Evolutionary conservation across 495 filamentous ascomycete genomes (phyloP).

Genomic region (Neurospora tetraspora): DNA sequence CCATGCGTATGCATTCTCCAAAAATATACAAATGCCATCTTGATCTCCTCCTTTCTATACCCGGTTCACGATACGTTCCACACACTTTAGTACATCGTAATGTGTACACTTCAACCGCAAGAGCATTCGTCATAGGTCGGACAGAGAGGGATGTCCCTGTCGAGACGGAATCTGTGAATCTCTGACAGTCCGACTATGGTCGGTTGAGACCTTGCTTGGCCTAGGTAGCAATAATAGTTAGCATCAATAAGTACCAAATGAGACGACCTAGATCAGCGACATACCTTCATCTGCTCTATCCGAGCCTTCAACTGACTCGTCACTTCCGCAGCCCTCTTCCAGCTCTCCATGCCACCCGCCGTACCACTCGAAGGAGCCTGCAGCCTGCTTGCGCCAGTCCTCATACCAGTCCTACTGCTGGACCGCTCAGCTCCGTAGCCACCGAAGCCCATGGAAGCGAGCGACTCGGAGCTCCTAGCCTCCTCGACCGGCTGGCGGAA

Average conservation of each 20-base stretch:
- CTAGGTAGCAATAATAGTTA: conserved; percentile 6
- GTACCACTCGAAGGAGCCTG: conserved; percentile 3
- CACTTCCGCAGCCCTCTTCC: conserved; percentile 97
- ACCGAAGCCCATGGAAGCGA: conserved; percentile 15
- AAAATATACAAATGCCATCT: neutral
- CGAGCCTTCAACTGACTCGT: conserved; percentile 93
- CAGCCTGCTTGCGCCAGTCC: conserved; percentile 30
- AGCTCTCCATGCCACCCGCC: conserved; percentile 63
- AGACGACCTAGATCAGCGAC: neutral
- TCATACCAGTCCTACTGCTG: conserved; percentile 31
- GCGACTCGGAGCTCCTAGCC: neutral
- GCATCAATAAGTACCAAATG: neutral
- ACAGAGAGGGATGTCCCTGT: neutral
- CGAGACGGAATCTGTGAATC: neutral
- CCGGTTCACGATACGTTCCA: neutral
- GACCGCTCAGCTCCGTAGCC: conserved; percentile 20
- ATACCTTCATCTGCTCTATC: conserved; percentile 71
- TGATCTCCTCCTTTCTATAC: neutral
- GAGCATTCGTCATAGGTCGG: neutral
- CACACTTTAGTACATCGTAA: neutral
- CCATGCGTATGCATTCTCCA: neutral
- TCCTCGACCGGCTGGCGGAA: conserved; percentile 21
- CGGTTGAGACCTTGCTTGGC: conserved; percentile 27
- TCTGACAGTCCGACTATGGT: conserved; percentile 8
- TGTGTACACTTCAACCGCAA: neutral